These are phyloP conservation scores for Solanum commersonii DNA, from an alignment of 257 asterid genomes.

Conservation along the genomic window DNA sequence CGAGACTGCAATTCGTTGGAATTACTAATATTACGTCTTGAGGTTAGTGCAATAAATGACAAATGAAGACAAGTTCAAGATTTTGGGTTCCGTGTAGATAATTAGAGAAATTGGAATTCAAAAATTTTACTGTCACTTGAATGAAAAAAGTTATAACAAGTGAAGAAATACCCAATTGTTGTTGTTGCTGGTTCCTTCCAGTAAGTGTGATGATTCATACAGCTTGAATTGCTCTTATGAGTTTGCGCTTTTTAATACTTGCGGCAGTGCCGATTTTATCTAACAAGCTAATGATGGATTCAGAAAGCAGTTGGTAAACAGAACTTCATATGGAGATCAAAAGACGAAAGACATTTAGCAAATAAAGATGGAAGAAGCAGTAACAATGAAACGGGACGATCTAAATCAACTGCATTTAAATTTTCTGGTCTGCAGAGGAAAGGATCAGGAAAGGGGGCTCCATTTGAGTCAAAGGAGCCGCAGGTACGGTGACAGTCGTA, in stretches of 20 bases:
- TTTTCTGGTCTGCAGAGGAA: constrained; percentile 42
- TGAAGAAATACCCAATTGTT: neutral
- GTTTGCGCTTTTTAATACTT: neutral
- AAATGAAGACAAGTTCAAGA: neutral
- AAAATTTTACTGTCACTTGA: neutral
- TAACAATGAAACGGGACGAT: constrained; percentile 27
- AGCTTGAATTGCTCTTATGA: neutral
- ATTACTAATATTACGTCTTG: neutral
- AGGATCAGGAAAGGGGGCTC: constrained; percentile 29
- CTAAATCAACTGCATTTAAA: constrained; percentile 33
- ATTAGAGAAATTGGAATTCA: neutral
- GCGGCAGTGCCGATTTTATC: neutral
- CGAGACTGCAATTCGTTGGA: neutral
- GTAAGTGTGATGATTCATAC: neutral
- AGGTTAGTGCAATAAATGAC: neutral
- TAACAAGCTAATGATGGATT: constrained; percentile 3
- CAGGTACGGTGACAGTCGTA: constrained; percentile 25
- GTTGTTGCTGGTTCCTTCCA: neutral
- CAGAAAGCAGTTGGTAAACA: constrained; percentile 18
- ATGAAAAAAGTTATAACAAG: neutral
- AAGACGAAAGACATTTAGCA: constrained; percentile 8
- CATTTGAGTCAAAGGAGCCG: constrained; percentile 34
- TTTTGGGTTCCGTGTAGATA: neutral
- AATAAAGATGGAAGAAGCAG: constrained; percentile 24
- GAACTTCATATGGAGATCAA: constrained; percentile 22